Evolutionary conservation across 495 filamentous ascomycete genomes (phyloP).

Genomic region (Friedmanniomyces endolithicus): DNA sequence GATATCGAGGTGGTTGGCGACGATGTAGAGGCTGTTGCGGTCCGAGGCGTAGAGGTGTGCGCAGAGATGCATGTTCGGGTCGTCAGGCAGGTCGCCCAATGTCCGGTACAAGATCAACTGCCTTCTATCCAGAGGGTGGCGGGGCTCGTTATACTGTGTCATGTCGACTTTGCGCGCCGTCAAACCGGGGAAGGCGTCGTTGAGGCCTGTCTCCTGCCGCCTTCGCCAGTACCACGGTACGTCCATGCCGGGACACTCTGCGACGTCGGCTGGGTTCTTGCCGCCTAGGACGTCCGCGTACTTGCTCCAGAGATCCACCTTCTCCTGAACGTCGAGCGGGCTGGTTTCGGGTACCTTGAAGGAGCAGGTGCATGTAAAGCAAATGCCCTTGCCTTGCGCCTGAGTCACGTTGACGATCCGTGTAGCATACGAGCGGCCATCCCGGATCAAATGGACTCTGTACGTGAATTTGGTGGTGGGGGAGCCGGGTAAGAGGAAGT

Average conservation of each 20-base stretch:
- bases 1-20: constrained; percentile 47
- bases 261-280: constrained; percentile 33
- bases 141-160: constrained; percentile 38
- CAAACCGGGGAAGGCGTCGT: constrained; percentile 42
- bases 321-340: constrained; percentile 34
- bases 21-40: constrained; percentile 54
- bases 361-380: constrained; percentile 49
- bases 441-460: constrained; percentile 40
- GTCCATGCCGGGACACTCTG: constrained; percentile 35
- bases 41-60: constrained; percentile 58
- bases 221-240: constrained; percentile 33
- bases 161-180: constrained; percentile 55
- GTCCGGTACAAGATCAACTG: constrained; percentile 49
- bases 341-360: constrained; percentile 44
- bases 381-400: constrained; percentile 37
- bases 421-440: constrained; percentile 46
- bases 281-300: constrained; percentile 32
- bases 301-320: constrained; percentile 26
- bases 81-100: constrained; percentile 27
- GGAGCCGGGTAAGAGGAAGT: constrained; percentile 45
- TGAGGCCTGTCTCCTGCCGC: constrained; percentile 6
- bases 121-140: constrained; percentile 42
- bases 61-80: constrained; percentile 46
- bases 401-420: constrained; percentile 47
- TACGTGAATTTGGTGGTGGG: constrained; percentile 49